Percentiles rank a stretch among this genome's conserved stretches.
Evolutionary conservation across 495 filamentous ascomycete species (phyloP).

Genomic region (Penicillium flavigenum): DNA sequence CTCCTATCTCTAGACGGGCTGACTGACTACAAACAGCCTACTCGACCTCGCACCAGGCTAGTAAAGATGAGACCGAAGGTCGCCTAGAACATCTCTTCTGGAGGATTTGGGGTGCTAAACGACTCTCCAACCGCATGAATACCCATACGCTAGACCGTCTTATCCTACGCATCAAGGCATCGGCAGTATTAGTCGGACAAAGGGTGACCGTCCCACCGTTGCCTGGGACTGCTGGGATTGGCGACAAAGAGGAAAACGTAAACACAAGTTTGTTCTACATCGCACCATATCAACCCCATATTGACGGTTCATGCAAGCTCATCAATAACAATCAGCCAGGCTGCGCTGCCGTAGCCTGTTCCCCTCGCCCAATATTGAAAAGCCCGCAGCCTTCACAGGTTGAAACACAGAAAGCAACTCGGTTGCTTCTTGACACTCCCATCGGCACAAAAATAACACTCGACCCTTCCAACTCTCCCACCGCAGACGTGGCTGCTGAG

Average conservation of each 20-base stretch:
- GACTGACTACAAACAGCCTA: constrained; percentile 37
- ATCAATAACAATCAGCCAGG: constrained; percentile 9
- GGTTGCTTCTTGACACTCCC: constrained; percentile 31
- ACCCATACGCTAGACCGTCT: constrained; percentile 40
- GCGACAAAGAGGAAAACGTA: constrained; percentile 12
- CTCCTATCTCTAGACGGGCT: neutral
- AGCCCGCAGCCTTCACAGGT: constrained; percentile 29
- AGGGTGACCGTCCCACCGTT: neutral
- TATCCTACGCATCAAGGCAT: constrained; percentile 42
- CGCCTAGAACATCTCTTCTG: constrained; percentile 56
- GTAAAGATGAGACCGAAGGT: constrained; percentile 37
- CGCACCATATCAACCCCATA: neutral
- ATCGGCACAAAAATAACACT: constrained; percentile 33
- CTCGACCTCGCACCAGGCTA: constrained; percentile 36
- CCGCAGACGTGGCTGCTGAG: constrained; percentile 20
- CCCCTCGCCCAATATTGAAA: constrained; percentile 43
- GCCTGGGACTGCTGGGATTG: neutral
- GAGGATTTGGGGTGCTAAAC: constrained; percentile 48
- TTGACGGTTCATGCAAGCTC: constrained; percentile 8
- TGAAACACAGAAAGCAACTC: constrained; percentile 37
- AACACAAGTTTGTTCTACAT: neutral
- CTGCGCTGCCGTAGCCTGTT: neutral
- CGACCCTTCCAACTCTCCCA: constrained; percentile 36
- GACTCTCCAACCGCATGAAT: constrained; percentile 28
- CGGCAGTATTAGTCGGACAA: constrained; percentile 5